phyloP scores from a whole-genome alignment of 2,329 filamentous ascomycete genomes.

The Pseudovirgaria hyperparasitica region DNA sequence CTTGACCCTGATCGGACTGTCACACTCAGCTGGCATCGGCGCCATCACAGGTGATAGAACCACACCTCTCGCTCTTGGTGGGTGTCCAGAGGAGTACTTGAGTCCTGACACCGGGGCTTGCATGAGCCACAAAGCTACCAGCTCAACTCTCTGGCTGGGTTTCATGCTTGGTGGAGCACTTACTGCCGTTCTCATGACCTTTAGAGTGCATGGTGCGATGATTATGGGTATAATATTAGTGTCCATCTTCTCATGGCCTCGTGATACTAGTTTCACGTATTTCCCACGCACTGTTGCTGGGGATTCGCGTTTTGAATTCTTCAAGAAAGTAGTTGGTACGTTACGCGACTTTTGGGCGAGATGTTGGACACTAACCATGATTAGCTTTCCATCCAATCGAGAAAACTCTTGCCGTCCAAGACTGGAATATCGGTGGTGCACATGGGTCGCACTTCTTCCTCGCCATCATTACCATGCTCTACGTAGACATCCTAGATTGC shows the following conservation, averaged over 20 bases:
- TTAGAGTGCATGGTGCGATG: constrained; percentile 75
- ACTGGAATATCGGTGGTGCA: constrained; percentile 57
- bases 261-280: constrained; percentile 61
- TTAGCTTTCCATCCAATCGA: constrained; percentile 68
- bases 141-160: constrained; percentile 73
- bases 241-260: constrained; percentile 82
- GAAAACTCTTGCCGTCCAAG: constrained; percentile 54
- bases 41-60: constrained; percentile 50
- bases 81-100: constrained; percentile 48
- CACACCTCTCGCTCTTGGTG: constrained; percentile 63
- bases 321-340: constrained; percentile 73
- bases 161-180: constrained; percentile 76
- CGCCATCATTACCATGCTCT: constrained; percentile 77
- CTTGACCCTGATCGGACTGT: constrained; percentile 60
- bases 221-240: constrained; percentile 73
- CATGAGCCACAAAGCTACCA: constrained; percentile 63
- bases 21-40: constrained; percentile 71
- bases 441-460: constrained; percentile 67
- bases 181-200: constrained; percentile 70
- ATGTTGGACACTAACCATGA: too few relatives aligned
- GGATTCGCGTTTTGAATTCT: constrained; percentile 63
- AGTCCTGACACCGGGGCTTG: constrained; percentile 46
- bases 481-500: constrained; percentile 80
- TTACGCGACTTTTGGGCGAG: too few relatives aligned
- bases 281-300: constrained; percentile 62